A percentile compares a stretch with the other conserved stretches of the same genome.
Conservation (phyloP, 805 yeast species). For the Hanseniaspora thailandica region DNA sequence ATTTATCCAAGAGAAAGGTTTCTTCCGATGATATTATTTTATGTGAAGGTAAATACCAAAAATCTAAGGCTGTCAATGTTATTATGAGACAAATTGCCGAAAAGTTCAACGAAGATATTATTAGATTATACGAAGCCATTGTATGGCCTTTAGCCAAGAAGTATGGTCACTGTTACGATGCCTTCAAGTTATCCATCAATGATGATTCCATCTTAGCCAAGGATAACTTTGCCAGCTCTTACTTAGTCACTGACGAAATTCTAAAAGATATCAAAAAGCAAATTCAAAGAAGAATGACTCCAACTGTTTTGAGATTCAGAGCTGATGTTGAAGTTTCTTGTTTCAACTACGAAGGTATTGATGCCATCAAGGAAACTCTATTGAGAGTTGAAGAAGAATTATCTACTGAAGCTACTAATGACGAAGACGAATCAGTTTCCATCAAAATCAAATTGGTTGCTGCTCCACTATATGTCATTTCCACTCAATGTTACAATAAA, state of each 20-base stretch:
- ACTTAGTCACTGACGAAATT: conserved; percentile 54
- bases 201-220: conserved; percentile 70
- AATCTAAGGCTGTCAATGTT: conserved; percentile 96
- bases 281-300: conserved; percentile 87
- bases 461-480: conserved; percentile 89
- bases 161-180: conserved; percentile 95
- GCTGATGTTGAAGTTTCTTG: conserved; percentile 98
- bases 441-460: conserved; percentile 92
- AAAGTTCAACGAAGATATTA: conserved; percentile 79
- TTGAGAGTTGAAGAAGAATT: conserved; percentile 65
- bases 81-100: conserved; percentile 97
- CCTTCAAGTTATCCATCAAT: conserved; percentile 90
- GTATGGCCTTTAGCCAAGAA: conserved; percentile 97
- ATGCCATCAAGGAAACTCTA: conserved; percentile 85
- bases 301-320: conserved; percentile 94
- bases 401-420: conserved; percentile 50
- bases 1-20: conserved; percentile 92
- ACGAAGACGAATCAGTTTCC: conserved; percentile 36
- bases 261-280: conserved; percentile 76
- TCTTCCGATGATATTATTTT: conserved; percentile 93
- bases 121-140: conserved; percentile 69
- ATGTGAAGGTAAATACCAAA: conserved; percentile 95
- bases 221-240: conserved; percentile 60
- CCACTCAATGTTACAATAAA: conserved; percentile 87
- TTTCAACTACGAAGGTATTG: conserved; percentile 93